Evolutionary conservation across 192 early-diverging fungal genomes (phyloP).

Genomic region (Coemansia sp.): DNA sequence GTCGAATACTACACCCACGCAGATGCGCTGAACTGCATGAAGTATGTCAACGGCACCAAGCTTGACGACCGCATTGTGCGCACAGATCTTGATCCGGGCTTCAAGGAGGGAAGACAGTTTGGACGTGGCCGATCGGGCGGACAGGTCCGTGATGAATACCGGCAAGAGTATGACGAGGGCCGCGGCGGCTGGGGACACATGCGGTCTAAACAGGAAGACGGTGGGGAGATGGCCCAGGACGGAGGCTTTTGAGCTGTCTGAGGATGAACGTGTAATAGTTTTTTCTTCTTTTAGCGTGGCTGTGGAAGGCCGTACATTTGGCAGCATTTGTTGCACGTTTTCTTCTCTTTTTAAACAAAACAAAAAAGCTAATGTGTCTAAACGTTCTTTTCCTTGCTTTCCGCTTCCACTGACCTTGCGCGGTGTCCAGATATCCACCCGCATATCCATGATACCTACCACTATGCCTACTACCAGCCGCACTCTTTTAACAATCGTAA

Average conservation of each 20-base stretch:
- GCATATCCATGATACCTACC: no score
- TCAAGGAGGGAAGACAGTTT: slow-evolving; percentile 88
- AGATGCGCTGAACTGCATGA: slow-evolving; percentile 92
- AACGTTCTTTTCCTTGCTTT: no score
- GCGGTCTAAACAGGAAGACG: slow-evolving; percentile 64
- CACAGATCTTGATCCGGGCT: slow-evolving; percentile 95
- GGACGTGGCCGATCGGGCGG: slow-evolving; percentile 94
- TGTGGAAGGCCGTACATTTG: no score
- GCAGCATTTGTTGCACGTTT: no score
- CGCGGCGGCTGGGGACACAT: slow-evolving; percentile 95
- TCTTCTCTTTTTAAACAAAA: no score
- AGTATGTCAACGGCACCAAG: slow-evolving; percentile 91
- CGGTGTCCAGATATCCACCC: no score
- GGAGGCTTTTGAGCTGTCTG: slow-evolving; percentile 21
- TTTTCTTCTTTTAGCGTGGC: no score
- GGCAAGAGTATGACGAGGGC: slow-evolving; percentile 92
- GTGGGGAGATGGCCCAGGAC: slow-evolving; percentile 58
- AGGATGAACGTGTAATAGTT: not conserved
- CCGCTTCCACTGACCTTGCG: no score
- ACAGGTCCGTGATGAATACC: slow-evolving; percentile 93
- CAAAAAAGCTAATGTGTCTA: no score
- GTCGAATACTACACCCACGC: slow-evolving; percentile 95
- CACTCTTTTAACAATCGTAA: not conserved
- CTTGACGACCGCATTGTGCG: slow-evolving; percentile 94
- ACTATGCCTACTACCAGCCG: not conserved